These are phyloP conservation scores for Lachancea sp. DNA, from an alignment of 805 yeast species.

Conservation along the genomic window DNA sequence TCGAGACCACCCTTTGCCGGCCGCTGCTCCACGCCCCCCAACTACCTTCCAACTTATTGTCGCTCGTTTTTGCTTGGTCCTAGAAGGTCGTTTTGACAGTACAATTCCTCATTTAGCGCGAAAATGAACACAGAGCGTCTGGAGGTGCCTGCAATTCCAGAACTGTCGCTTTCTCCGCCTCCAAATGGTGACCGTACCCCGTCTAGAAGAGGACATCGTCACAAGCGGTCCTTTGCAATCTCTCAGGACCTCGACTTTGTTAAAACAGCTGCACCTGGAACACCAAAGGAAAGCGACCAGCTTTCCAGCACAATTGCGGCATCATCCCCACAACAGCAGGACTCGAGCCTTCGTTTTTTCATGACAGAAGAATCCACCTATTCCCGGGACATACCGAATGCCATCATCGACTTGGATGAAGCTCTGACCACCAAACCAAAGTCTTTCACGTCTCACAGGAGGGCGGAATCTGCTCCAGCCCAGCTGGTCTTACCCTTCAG, in stretches of 20 bases:
- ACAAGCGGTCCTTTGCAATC: constrained; percentile 80
- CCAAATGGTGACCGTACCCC: constrained; percentile 18
- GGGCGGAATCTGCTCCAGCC: constrained; percentile 55
- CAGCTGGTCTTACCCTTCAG: constrained; percentile 31
- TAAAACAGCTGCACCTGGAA: constrained; percentile 19
- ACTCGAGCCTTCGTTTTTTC: constrained; percentile 26
- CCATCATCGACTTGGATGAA: constrained; percentile 50
- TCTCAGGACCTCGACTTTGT: constrained; percentile 73
- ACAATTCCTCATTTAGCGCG: neutral
- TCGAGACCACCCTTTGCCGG: too few species aligned
- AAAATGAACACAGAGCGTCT: constrained; percentile 5
- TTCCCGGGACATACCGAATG: constrained; percentile 41
- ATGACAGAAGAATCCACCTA: constrained; percentile 30
- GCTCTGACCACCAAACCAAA: constrained; percentile 38
- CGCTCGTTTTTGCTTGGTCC: constrained; percentile 1
- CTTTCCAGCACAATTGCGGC: neutral
- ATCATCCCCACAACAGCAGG: constrained; percentile 8
- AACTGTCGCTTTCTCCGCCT: neutral
- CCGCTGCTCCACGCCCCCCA: too few species aligned
- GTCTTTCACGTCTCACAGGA: constrained; percentile 37
- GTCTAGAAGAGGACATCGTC: constrained; percentile 57
- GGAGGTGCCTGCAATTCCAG: constrained; percentile 1
- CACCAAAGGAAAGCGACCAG: neutral
- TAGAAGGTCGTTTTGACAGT: neutral
- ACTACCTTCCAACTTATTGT: neutral